Percentiles rank a stretch among this genome's conserved stretches.
Conservation (phyloP, 2,329 filamentous ascomycete genomes). For the Sclerotinia spermophila region DNA sequence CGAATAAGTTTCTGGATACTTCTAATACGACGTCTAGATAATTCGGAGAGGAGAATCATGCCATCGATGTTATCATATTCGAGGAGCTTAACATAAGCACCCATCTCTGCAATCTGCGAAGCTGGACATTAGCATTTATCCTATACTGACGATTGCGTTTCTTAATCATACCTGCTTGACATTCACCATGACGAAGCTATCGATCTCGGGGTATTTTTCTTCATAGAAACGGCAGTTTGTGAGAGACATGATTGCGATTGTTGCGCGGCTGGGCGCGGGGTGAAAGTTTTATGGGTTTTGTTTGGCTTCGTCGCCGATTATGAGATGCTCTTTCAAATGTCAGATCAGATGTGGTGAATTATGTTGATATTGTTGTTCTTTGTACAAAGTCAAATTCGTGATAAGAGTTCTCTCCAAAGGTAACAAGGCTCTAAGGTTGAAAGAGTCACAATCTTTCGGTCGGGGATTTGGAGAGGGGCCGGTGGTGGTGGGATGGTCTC, state of each 20-base stretch:
- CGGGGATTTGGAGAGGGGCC: slow-evolving; percentile 15
- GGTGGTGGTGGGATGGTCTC: slow-evolving; percentile 17
- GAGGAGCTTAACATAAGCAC: slow-evolving; percentile 97
- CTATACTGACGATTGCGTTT: not conserved
- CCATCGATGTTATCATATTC: slow-evolving; percentile 99
- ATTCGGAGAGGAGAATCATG: slow-evolving; percentile 98
- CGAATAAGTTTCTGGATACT: slow-evolving; percentile 99
- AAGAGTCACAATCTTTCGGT: slow-evolving; percentile 17
- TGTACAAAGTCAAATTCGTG: slow-evolving; percentile 14
- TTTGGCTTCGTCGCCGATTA: slow-evolving; percentile 15
- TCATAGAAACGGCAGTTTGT: slow-evolving; percentile 97
- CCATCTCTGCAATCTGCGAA: slow-evolving; percentile 93
- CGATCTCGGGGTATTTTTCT: slow-evolving; percentile 96
- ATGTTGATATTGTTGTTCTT: slow-evolving; percentile 5
- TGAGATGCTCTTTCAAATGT: not conserved
- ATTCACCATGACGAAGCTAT: slow-evolving; percentile 99
- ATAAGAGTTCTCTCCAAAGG: slow-evolving; percentile 3
- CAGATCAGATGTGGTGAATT: not conserved
- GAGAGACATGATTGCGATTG: slow-evolving; percentile 76
- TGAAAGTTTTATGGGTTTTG: slow-evolving; percentile 9
- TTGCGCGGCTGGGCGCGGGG: slow-evolving; percentile 26
- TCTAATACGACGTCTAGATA: slow-evolving; percentile 96
- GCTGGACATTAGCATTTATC: slow-evolving; percentile 18
- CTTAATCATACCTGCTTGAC: slow-evolving; percentile 76
- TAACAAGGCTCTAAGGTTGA: not conserved